A percentile compares a stretch with the other conserved stretches of the same genome.
These are phyloP conservation scores for Wickerhamiella slavikovae DNA, from an alignment of 805 yeast genomes.

Conservation along the genomic window DNA sequence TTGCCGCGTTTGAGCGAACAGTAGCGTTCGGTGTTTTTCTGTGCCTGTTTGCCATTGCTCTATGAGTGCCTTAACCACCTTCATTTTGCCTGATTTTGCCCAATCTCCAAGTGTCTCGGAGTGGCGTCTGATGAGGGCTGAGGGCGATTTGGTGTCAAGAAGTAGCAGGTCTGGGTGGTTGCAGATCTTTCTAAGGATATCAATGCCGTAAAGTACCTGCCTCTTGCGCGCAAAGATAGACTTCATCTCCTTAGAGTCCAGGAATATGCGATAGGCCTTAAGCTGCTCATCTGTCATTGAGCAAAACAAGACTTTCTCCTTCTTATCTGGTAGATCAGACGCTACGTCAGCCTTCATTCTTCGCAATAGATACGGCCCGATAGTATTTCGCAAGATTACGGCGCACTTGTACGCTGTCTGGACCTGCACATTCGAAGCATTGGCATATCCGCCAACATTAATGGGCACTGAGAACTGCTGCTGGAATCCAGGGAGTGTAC, in stretches of 20 bases:
- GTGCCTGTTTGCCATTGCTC: constrained; percentile 57
- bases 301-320: constrained; percentile 86
- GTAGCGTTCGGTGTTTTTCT: constrained; percentile 56
- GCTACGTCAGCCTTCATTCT: constrained; percentile 90
- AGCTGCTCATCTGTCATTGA: constrained; percentile 61
- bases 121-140: too few relatives aligned
- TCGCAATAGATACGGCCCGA: constrained; percentile 73
- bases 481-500: constrained; percentile 88
- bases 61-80: constrained; percentile 58
- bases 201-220: constrained; percentile 77
- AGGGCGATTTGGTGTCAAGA: constrained; percentile 21
- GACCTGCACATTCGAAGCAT: constrained; percentile 87
- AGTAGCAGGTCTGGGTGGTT: constrained; percentile 81
- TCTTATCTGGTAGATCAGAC: constrained; percentile 77
- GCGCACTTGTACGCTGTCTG: constrained; percentile 96
- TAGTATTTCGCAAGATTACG: constrained; percentile 65
- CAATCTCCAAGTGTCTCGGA: constrained; percentile 13
- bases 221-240: constrained; percentile 57
- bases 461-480: constrained; percentile 84
- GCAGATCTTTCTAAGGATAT: constrained; percentile 74
- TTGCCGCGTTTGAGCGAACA: constrained; percentile 87
- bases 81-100: constrained; percentile 70
- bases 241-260: constrained; percentile 53
- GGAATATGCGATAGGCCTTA: constrained; percentile 48
- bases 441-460: constrained; percentile 94